Conservation (phyloP, 2,329 filamentous ascomycete genomes). For the Geosmithia morbida region DNA sequence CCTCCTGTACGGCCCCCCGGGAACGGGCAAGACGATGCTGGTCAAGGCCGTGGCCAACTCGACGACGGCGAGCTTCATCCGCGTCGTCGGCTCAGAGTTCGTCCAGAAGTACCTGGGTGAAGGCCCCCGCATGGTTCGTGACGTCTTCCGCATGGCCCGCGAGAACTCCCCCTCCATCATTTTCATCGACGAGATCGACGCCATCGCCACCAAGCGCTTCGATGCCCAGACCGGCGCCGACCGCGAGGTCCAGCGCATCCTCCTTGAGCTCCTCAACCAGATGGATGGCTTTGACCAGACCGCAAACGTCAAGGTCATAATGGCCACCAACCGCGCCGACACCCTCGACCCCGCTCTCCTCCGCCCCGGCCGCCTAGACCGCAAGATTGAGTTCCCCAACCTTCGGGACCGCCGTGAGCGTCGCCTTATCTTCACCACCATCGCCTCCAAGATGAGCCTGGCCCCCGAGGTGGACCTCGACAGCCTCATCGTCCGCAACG, state of each 20-base stretch:
- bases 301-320: constrained; percentile 98
- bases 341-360: constrained; percentile 91
- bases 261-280: constrained; percentile 94
- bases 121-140: constrained; percentile 94
- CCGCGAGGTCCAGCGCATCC: constrained; percentile 94
- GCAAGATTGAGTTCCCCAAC: constrained; percentile 98
- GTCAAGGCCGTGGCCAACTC: constrained; percentile 98
- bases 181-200: constrained; percentile 99
- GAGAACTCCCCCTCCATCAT: constrained; percentile 98
- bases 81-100: constrained; percentile 95
- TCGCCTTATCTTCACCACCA: constrained; percentile 93
- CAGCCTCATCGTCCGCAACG: constrained; percentile 90
- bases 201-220: constrained; percentile 97
- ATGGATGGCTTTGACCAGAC: constrained; percentile 99
- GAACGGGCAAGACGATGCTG: constrained; percentile 93
- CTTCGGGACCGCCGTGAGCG: constrained; percentile 88
- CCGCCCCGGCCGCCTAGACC: constrained; percentile 85
- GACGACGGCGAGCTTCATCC: constrained; percentile 95
- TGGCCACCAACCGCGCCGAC: constrained; percentile 97
- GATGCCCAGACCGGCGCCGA: constrained; percentile 97
- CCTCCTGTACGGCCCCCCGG: constrained; percentile 86
- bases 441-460: constrained; percentile 92
- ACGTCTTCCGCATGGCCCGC: constrained; percentile 97
- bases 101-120: constrained; percentile 98
- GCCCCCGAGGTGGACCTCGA: constrained; percentile 94